Percentiles rank a stretch among this genome's conserved stretches.
Conservation (phyloP, 116 monocot genomes). For the Posidonia oceanica region DNA sequence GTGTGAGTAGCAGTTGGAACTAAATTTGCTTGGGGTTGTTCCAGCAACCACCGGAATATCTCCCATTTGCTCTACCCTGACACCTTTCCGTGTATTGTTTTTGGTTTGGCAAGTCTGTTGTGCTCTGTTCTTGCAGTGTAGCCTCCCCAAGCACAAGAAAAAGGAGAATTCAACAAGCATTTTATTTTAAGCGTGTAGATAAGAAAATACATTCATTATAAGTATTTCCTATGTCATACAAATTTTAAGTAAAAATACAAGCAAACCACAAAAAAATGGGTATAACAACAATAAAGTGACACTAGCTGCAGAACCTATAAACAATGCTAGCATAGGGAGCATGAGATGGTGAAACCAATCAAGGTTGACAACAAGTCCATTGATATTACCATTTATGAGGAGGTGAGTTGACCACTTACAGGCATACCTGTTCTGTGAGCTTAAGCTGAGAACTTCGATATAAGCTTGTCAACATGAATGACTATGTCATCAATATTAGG, state of each 20-base stretch:
- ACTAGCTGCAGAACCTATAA: too few relatives aligned
- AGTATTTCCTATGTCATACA: background rate
- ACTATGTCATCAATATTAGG: slow-evolving; percentile 57
- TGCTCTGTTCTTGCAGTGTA: background rate
- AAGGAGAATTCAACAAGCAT: background rate
- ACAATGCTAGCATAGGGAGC: too few relatives aligned
- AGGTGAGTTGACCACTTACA: too few relatives aligned
- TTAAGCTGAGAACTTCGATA: slow-evolving; percentile 36
- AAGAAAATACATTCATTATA: background rate
- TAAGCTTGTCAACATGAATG: slow-evolving; percentile 65
- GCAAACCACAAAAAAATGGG: background rate
- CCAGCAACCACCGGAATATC: too few relatives aligned
- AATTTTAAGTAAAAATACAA: background rate
- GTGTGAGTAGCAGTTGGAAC: too few relatives aligned
- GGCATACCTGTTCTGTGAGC: background rate
- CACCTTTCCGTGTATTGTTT: too few relatives aligned
- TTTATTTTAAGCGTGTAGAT: background rate
- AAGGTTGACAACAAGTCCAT: background rate
- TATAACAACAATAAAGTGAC: too few relatives aligned
- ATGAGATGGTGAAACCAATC: too few relatives aligned
- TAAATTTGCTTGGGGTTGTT: too few relatives aligned
- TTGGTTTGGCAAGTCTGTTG: too few relatives aligned
- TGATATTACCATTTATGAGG: background rate
- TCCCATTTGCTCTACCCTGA: too few relatives aligned
- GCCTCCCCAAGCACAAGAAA: background rate